Conservation (phyloP, 768 basidiomycete genomes). For the Tephrocybe sp. region DNA sequence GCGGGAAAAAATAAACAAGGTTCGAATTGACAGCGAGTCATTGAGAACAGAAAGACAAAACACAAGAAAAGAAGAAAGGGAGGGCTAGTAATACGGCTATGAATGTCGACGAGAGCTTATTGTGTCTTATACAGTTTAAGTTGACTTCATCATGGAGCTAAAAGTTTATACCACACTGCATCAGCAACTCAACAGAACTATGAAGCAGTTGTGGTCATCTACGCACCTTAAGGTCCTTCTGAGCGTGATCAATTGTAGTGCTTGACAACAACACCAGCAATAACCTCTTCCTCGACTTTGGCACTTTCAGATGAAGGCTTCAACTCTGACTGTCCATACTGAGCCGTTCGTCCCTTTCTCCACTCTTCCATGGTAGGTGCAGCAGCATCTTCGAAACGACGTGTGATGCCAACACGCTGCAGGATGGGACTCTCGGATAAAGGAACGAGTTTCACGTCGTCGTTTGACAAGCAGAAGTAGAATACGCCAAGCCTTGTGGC, state of each 20-base stretch:
- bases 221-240: no score
- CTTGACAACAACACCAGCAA: constrained; percentile 54
- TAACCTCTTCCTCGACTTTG: constrained; percentile 53
- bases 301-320: constrained; percentile 35
- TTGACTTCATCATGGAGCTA: no score
- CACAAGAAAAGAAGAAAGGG: no score
- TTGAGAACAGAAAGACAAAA: no score
- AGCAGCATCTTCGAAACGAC: constrained; percentile 36
- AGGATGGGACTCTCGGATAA: constrained; percentile 48
- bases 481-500: constrained; percentile 47
- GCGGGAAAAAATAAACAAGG: no score
- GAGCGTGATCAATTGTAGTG: constrained; percentile 35
- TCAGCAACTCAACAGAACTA: no score
- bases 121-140: no score
- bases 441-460: constrained; percentile 32
- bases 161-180: no score
- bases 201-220: no score
- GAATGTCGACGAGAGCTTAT: no score
- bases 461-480: constrained; percentile 57
- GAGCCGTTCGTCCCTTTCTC: constrained; percentile 49
- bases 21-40: no score
- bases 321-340: constrained; percentile 51
- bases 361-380: constrained; percentile 55
- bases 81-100: no score
- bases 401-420: constrained; percentile 40